Conservation (phyloP, 257 asterid genomes). For the Solanum sejunctum region DNA sequence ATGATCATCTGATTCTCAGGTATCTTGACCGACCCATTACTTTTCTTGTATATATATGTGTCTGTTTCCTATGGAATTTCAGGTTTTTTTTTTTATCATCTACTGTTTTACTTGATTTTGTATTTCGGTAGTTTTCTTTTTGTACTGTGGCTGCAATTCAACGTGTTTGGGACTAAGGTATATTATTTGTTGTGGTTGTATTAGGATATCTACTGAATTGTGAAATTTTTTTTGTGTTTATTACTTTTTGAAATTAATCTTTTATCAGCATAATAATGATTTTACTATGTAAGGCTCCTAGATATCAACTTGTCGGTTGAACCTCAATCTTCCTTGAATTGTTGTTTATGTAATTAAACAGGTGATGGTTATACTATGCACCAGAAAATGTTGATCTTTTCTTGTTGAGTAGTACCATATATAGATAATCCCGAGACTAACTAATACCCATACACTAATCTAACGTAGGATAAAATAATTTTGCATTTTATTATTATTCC, state of each 20-base stretch:
- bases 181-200: neutral
- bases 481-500: too few species aligned
- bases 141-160: neutral
- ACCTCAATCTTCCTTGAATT: neutral
- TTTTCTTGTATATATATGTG: neutral
- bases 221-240: too few species aligned
- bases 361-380: neutral
- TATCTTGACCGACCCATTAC: neutral
- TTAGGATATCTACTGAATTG: neutral
- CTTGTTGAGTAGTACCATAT: neutral
- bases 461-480: neutral
- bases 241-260: neutral
- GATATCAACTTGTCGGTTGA: neutral
- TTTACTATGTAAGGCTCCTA: neutral
- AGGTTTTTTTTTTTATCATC: neutral
- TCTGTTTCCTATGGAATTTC: neutral
- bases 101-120: neutral
- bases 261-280: neutral
- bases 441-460: neutral
- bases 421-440: neutral
- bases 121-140: neutral
- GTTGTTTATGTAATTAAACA: neutral
- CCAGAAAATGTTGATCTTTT: neutral
- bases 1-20: neutral
- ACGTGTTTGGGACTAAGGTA: neutral